A percentile compares a stretch with the other conserved stretches of the same genome.
Evolutionary conservation across 352 stramenopile species (phyloP).

Genomic region (Phytopythium sindhum): DNA sequence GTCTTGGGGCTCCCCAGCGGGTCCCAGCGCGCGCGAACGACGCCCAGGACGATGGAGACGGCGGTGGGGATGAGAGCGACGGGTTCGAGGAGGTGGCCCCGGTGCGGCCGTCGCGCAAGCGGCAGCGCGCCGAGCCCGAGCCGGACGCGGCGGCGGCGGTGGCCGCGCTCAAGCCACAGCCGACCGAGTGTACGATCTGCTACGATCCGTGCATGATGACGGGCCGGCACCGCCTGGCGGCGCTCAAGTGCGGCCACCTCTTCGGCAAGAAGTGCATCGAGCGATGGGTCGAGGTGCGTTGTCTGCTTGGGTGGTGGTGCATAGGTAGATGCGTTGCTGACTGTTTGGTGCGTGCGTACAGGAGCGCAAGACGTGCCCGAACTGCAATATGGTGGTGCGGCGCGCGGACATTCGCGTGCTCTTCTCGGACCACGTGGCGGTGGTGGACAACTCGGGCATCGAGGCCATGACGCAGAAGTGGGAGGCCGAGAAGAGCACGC

Average conservation of each 20-base stretch:
- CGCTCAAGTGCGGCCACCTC: slow-evolving; percentile 71
- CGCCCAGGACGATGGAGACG: neutral
- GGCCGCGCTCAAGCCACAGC: slow-evolving; percentile 36
- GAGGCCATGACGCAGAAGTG: slow-evolving; percentile 59
- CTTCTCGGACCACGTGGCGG: slow-evolving; percentile 69
- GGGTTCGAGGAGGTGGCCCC: neutral
- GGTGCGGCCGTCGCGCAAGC: slow-evolving; percentile 25
- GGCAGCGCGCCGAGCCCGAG: slow-evolving; percentile 15
- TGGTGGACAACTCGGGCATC: slow-evolving; percentile 70
- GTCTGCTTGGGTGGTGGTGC: neutral
- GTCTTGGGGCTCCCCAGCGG: neutral
- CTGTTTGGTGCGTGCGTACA: neutral
- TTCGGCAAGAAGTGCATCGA: slow-evolving; percentile 75
- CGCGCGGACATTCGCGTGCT: slow-evolving; percentile 53
- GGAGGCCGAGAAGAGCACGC: slow-evolving; percentile 46
- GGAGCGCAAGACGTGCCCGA: slow-evolving; percentile 61
- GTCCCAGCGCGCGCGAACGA: neutral
- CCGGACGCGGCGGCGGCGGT: neutral
- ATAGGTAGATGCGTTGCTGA: slow-evolving; percentile 4
- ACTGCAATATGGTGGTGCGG: slow-evolving; percentile 49
- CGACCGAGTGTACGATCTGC: slow-evolving; percentile 75
- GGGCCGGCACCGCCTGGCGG: slow-evolving; percentile 63
- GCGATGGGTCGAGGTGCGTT: slow-evolving; percentile 44
- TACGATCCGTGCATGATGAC: slow-evolving; percentile 60
- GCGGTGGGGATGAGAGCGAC: slow-evolving; percentile 2